Conservation (phyloP, 208 protist genomes). For the Trypanosomatidae sp. region DNA sequence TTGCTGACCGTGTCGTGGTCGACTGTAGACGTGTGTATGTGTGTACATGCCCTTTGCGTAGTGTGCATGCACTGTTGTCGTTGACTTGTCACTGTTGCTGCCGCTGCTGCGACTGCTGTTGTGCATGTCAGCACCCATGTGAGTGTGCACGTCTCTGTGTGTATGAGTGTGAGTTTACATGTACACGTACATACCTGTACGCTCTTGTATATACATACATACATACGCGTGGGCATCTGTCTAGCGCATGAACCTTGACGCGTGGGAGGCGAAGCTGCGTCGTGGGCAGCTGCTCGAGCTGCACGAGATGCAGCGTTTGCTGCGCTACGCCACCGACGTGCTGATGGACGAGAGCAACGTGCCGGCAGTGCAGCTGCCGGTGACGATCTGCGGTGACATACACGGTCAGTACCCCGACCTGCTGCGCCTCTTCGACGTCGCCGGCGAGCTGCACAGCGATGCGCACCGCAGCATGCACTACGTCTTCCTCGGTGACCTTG, state of each 20-base stretch:
- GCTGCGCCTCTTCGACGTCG: conserved; percentile 98
- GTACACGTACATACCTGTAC: neutral
- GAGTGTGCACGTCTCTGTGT: too few relatives aligned
- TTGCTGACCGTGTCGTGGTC: too few relatives aligned
- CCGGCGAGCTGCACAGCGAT: conserved; percentile 76
- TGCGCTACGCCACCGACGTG: conserved; percentile 47
- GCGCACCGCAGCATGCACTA: conserved; percentile 50
- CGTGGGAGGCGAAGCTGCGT: conserved; percentile 47
- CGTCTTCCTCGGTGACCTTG: conserved; percentile 92
- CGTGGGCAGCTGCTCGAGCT: conserved; percentile 36
- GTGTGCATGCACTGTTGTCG: too few relatives aligned
- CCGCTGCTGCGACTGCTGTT: too few relatives aligned
- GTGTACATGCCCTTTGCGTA: too few relatives aligned
- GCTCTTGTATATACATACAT: neutral
- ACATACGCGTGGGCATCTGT: neutral
- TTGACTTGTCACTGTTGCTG: too few relatives aligned
- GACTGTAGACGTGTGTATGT: too few relatives aligned
- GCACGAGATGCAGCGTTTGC: conserved; percentile 53
- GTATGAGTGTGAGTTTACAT: too few relatives aligned
- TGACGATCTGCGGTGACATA: conserved; percentile 96
- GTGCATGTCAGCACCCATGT: too few relatives aligned
- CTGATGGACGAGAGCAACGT: conserved; percentile 91
- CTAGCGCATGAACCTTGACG: conserved; percentile 39
- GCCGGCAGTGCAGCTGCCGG: conserved; percentile 83
- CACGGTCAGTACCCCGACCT: conserved; percentile 99